These are phyloP conservation scores for Penicillium psychrosexuale DNA, from an alignment of 2,329 filamentous ascomycete genomes.

Conservation along the genomic window DNA sequence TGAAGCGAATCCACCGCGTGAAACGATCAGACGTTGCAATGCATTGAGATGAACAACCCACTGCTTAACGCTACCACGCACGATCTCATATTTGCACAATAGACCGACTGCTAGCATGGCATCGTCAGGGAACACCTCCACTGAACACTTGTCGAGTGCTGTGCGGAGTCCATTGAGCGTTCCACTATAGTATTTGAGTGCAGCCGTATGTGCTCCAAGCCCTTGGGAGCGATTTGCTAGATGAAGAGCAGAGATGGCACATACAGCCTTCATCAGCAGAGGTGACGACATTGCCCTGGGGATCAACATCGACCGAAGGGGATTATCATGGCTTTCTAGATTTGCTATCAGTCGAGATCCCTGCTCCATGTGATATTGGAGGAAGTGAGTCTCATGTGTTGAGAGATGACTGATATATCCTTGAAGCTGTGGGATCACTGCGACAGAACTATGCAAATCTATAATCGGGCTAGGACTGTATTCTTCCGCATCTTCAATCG, in stretches of 20 bases:
- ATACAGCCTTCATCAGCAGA: constrained; percentile 37
- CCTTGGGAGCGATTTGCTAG: constrained; percentile 32
- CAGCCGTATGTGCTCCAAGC: constrained; percentile 27
- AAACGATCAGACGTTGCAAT: constrained; percentile 33
- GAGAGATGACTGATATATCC: constrained; percentile 29
- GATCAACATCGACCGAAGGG: constrained; percentile 35
- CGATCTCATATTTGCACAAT: constrained; percentile 40
- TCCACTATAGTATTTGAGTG: constrained; percentile 33
- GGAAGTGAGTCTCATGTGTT: constrained; percentile 33
- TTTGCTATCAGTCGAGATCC: constrained; percentile 37
- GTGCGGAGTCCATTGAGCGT: constrained; percentile 34
- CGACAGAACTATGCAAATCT: background rate
- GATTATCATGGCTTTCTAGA: constrained; percentile 38
- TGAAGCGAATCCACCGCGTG: constrained; percentile 31
- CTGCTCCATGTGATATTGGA: constrained; percentile 38
- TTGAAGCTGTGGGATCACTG: constrained; percentile 15
- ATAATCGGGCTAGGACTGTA: background rate
- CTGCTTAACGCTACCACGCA: constrained; percentile 39
- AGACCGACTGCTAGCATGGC: constrained; percentile 35
- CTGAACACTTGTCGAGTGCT: constrained; percentile 20
- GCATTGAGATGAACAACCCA: constrained; percentile 39
- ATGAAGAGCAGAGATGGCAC: constrained; percentile 39
- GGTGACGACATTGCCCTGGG: constrained; percentile 38
- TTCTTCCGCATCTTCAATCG: background rate
- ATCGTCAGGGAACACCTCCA: constrained; percentile 28